Evolutionary conservation across 2,329 filamentous ascomycete species (phyloP), one percentile per base, ranked within the genome.

Genomic region (Fusarium sp.): DNA sequence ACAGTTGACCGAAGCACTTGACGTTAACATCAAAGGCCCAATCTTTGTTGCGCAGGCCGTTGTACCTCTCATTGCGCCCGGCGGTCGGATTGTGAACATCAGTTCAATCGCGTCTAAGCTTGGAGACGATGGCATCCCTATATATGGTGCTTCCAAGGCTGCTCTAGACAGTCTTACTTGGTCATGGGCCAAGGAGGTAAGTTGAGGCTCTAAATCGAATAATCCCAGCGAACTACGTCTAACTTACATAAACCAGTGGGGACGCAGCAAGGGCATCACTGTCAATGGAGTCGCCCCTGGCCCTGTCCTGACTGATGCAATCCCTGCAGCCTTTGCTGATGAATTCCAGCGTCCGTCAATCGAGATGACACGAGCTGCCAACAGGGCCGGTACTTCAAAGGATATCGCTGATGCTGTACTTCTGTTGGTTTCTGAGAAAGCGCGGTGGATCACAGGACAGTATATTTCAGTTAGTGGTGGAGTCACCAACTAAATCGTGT

Each of bases 201-300:
- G 20, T 42, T 17, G 9, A n/a, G 9, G 2, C 28, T 26, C 26
- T 26, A 9, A 26, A 26, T 9, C 6, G 26, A 28, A 28, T 10
- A 28, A 28, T 28, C 9, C 28, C 8, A 3, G 9, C 9, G 28
- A 28, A 10, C 28, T 10, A 10, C 9, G 28, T 28, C 28, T 28
- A 10, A 28, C 28, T 10, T 10, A 10, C 1, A 28, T 28, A 28
- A 26, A 28, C 28, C 28, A 80, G 74, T 72, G 80, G 26, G 80
- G 80, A 5, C 58, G 69, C 2, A 77, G 73, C 44, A 74, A 74
- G 49, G 81, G 81, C 22, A 80, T 85, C 61, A 84, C 81, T 0
- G 77, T 84, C 57, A 84, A 84, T 61, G 78, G 79, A 6, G 70
- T 84, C 9, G 78, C 78, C 1, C 82, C 81, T 1, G 82, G 82